Evolutionary conservation across 2,329 filamentous ascomycete species (phyloP), one percentile per base, ranked within the genome.

Genomic region (Nemania diffusa): DNA sequence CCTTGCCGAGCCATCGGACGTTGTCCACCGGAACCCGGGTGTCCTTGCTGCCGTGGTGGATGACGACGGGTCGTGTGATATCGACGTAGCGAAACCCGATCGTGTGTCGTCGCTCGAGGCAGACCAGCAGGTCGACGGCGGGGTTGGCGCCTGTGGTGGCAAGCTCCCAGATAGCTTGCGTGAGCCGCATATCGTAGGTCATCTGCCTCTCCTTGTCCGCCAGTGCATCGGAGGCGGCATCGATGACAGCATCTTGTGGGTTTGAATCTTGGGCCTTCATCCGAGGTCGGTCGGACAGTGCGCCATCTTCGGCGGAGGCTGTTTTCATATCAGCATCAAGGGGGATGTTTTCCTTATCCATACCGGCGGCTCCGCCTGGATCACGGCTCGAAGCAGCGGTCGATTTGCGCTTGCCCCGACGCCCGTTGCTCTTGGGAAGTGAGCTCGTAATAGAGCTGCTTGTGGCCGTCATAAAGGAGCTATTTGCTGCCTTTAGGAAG

Each of bases 51-150:
- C 96, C 96, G 78, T 99, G 96, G 75, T 97, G 95, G 71, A 99
- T 97, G 26, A 97, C 91, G 0, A 98, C 92, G 0, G 93, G 88
- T 8, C 94, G 88, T 5, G 92, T 97, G 72, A 99, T 97, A 77
- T 99, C 96, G 20, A 97, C 95, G 77, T 99, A 99, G 57, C 94
- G 90, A 81, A 99, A 99, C 0, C 96, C 96, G 73, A 99, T 97
- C 0, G 92, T 90, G 74, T 97, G 93, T 29, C 92, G 88, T 24
- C 96, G 89, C 79, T 99, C 96, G 1, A 99, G 85, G 77, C 96
- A 99, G 5, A 97, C 92, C 0, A 99, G 84, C 20, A 99, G 82
- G 78, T 99, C 96, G 0, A 97, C 93, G 0, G 96, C 95, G 0
- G 96, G 96, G 77, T 99, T 98, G 1, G 94, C 94, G 57, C 94